Conservation (phyloP, 441 rosid genomes). For the Gossypium trilobum region DNA sequence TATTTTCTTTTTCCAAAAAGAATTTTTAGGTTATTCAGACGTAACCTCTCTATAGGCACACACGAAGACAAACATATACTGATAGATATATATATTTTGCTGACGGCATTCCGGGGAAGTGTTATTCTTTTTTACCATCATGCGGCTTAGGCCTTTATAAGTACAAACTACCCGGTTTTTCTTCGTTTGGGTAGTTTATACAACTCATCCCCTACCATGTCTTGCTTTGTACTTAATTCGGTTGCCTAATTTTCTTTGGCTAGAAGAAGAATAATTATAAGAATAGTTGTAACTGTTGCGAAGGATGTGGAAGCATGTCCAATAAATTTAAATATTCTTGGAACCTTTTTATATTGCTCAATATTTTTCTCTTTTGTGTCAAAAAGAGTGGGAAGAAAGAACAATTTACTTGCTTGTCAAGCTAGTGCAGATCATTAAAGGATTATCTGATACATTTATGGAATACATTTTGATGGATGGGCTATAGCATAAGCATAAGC, state of each 20-base stretch:
- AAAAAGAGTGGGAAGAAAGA: neutral
- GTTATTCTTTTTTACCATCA: neutral
- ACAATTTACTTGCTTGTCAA: neutral
- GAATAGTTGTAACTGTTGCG: too few relatives aligned
- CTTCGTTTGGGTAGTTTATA: neutral
- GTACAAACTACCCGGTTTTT: neutral
- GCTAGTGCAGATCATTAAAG: neutral
- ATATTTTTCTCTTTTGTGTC: too few relatives aligned
- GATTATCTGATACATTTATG: neutral
- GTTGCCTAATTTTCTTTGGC: neutral
- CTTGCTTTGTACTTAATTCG: neutral
- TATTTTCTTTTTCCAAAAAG: too few relatives aligned
- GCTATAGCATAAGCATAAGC: too few relatives aligned
- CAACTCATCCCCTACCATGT: neutral
- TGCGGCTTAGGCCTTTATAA: neutral
- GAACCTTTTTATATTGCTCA: too few relatives aligned
- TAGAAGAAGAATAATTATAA: neutral
- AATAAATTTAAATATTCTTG: too few relatives aligned
- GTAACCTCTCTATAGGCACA: too few relatives aligned
- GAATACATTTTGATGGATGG: neutral
- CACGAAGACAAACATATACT: too few relatives aligned
- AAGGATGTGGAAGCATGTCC: too few relatives aligned
- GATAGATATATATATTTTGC: too few relatives aligned
- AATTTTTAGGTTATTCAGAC: too few relatives aligned
- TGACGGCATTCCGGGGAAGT: too few relatives aligned